Conservation (phyloP, 345 rosid genomes). For the Salix arbutifolia region DNA sequence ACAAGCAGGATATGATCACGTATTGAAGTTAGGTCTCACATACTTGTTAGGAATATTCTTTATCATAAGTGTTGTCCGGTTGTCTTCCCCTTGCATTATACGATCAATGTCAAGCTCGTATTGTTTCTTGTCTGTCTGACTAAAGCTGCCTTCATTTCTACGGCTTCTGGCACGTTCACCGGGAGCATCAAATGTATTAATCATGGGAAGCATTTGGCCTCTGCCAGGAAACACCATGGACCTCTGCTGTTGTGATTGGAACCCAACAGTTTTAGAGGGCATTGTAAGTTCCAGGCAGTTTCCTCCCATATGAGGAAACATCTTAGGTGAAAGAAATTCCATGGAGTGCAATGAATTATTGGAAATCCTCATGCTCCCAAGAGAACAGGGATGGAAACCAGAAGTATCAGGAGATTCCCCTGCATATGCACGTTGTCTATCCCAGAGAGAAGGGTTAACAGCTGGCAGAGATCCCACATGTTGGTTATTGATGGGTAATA, state of each 20-base stretch:
- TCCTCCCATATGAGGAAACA: constrained; percentile 49
- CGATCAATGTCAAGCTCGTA: constrained; percentile 86
- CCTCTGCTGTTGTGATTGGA: constrained; percentile 71
- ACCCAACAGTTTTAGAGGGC: constrained; percentile 41
- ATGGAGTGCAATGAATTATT: constrained; percentile 33
- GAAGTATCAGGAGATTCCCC: constrained; percentile 76
- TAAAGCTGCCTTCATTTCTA: constrained; percentile 61
- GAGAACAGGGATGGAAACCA: constrained; percentile 51
- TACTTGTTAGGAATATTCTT: constrained; percentile 98
- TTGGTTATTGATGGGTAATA: constrained; percentile 57
- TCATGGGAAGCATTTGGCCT: constrained; percentile 56
- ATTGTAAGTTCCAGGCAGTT: constrained; percentile 50
- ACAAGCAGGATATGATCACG: background rate
- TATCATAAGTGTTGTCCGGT: constrained; percentile 89
- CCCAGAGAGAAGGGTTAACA: constrained; percentile 72
- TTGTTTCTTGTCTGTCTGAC: constrained; percentile 70
- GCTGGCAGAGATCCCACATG: constrained; percentile 86
- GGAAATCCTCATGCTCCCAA: constrained; percentile 47
- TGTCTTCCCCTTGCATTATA: constrained; percentile 72
- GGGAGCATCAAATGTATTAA: constrained; percentile 63
- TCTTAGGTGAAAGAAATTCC: constrained; percentile 37
- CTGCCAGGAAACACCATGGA: constrained; percentile 64
- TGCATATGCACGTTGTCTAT: constrained; percentile 56
- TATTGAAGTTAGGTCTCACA: constrained; percentile 11
- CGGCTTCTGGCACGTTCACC: constrained; percentile 72